Conservation (phyloP, 2,329 filamentous ascomycete genomes). For the Ceratocystiopsis sp. region DNA sequence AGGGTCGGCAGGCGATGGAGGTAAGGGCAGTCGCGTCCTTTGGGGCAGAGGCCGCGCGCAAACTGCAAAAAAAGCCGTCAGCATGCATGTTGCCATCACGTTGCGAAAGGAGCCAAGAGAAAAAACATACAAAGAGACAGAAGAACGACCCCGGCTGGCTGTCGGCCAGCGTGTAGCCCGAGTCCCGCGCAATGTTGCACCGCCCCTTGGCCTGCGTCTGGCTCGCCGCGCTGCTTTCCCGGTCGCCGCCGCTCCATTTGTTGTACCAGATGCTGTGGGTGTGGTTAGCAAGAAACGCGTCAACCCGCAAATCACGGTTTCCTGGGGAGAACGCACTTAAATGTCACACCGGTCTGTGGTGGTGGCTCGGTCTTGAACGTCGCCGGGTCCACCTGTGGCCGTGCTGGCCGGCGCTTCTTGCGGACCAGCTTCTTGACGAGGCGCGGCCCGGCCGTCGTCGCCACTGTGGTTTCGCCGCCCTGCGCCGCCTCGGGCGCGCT, state of each 20-base stretch:
- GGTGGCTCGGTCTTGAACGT: constrained; percentile 71
- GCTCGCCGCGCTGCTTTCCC: constrained; percentile 77
- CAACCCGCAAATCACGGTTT: too few species aligned
- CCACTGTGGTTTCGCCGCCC: neutral
- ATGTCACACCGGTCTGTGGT: constrained; percentile 84
- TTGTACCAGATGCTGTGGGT: constrained; percentile 93
- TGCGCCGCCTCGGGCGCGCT: too few species aligned
- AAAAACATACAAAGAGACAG: constrained; percentile 68
- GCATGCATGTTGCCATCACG: neutral
- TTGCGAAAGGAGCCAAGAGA: constrained; percentile 38
- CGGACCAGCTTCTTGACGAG: constrained; percentile 54
- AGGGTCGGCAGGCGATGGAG: constrained; percentile 75
- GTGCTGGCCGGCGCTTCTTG: constrained; percentile 76
- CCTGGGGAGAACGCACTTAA: constrained; percentile 37
- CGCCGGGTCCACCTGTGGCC: constrained; percentile 76
- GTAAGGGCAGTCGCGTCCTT: constrained; percentile 86
- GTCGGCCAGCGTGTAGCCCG: constrained; percentile 64
- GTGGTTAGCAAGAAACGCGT: neutral
- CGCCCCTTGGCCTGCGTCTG: constrained; percentile 69
- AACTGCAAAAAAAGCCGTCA: constrained; percentile 21
- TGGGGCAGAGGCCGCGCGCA: constrained; percentile 53
- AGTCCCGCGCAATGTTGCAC: constrained; percentile 70
- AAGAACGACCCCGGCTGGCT: constrained; percentile 69
- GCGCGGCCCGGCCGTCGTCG: constrained; percentile 34
- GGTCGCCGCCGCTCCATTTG: constrained; percentile 92